These are phyloP conservation scores for Pleurotus platypus DNA, from an alignment of 768 basidiomycete species.

Conservation along the genomic window DNA sequence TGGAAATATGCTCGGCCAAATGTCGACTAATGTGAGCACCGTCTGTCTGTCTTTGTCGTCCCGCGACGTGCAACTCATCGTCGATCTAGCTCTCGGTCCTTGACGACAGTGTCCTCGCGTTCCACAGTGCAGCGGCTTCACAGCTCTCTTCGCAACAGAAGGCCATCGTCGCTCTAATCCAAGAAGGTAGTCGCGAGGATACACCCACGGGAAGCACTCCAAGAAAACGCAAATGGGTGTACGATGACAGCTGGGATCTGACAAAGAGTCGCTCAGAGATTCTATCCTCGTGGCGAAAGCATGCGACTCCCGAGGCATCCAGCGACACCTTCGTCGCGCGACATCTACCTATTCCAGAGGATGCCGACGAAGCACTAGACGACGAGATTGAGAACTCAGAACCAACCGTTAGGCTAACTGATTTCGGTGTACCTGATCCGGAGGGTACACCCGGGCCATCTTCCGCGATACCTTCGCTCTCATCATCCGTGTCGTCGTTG, in stretches of 20 bases:
- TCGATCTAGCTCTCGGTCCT: not conserved
- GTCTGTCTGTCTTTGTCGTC: not conserved
- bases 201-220: constrained; percentile 71
- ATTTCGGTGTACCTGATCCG: not conserved
- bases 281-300: constrained; percentile 47
- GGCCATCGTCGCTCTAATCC: constrained; percentile 46
- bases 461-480: constrained; percentile 26
- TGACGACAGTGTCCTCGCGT: constrained; percentile 33
- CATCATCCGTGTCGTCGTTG: constrained; percentile 38
- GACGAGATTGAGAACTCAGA: constrained; percentile 12
- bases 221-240: constrained; percentile 69
- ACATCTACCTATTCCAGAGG: constrained; percentile 28
- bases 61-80: not conserved
- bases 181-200: constrained; percentile 62
- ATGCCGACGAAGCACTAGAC: constrained; percentile 22
- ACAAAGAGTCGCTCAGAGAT: constrained; percentile 62
- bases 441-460: constrained; percentile 12
- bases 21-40: constrained; percentile 51
- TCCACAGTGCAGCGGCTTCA: constrained; percentile 35
- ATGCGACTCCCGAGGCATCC: constrained; percentile 18
- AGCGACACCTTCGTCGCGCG: constrained; percentile 36
- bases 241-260: constrained; percentile 67
- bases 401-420: not conserved
- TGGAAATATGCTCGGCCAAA: constrained; percentile 36
- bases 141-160: constrained; percentile 48